phyloP scores from a whole-genome alignment of 2,329 filamentous ascomycete genomes.

The Aspergillus hiratsukae region DNA sequence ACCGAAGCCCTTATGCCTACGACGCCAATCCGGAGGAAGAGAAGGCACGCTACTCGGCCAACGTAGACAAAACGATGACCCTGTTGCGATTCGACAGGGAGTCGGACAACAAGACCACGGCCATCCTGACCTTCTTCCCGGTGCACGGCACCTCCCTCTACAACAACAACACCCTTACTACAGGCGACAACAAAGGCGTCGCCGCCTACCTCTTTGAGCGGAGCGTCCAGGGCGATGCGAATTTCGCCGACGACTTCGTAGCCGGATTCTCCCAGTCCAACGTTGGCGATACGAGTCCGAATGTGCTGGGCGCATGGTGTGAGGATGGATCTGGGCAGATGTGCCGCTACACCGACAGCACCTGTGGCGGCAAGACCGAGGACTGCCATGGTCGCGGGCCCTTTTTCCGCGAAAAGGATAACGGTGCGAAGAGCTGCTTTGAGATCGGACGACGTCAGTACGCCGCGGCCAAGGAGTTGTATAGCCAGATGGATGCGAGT shows the following conservation, averaged over 20 bases:
- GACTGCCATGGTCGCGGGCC: slow-evolving; percentile 45
- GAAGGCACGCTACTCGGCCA: slow-evolving; percentile 60
- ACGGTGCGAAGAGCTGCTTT: slow-evolving; percentile 47
- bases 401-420: slow-evolving; percentile 41
- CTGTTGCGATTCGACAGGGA: slow-evolving; percentile 72
- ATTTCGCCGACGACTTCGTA: slow-evolving; percentile 66
- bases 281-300: slow-evolving; percentile 86
- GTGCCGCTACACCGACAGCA: slow-evolving; percentile 65
- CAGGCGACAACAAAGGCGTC: slow-evolving; percentile 96
- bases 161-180: slow-evolving; percentile 84
- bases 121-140: slow-evolving; percentile 84
- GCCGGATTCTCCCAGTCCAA: slow-evolving; percentile 90
- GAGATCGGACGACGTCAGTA: slow-evolving; percentile 47
- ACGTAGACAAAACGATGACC: slow-evolving; percentile 73
- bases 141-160: slow-evolving; percentile 89
- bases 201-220: slow-evolving; percentile 81
- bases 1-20: slow-evolving; percentile 84
- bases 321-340: slow-evolving; percentile 69
- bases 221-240: slow-evolving; percentile 52
- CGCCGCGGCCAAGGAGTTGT: slow-evolving; percentile 45
- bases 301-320: slow-evolving; percentile 81
- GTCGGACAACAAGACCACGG: slow-evolving; percentile 70
- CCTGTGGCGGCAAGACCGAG: slow-evolving; percentile 55
- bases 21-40: slow-evolving; percentile 77
- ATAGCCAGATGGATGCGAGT: slow-evolving; percentile 50